These are phyloP conservation scores for Nicotiana tabacum DNA, from an alignment of 257 asterid genomes.

Conservation along the genomic window DNA sequence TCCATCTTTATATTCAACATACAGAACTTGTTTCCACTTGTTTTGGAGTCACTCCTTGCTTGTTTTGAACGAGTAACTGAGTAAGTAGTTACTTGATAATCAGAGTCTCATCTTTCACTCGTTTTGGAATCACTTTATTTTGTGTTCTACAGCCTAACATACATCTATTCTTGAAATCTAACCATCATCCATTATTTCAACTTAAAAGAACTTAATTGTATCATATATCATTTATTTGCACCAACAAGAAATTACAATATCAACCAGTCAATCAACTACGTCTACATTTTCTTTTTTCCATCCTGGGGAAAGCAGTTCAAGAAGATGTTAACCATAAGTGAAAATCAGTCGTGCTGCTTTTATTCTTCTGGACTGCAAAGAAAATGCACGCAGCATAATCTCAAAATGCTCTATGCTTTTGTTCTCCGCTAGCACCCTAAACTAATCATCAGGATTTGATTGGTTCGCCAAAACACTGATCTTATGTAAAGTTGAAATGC, in stretches of 20 bases:
- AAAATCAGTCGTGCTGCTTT: not conserved
- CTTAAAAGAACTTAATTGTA: not conserved
- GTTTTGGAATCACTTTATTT: not conserved
- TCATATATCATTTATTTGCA: not conserved
- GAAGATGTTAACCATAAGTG: not conserved
- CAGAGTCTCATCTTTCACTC: not conserved
- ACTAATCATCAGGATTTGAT: not conserved
- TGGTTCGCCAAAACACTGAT: not conserved
- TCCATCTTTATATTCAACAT: not conserved
- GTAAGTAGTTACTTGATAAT: not conserved
- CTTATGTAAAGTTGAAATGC: constrained; percentile 4
- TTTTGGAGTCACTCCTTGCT: not conserved
- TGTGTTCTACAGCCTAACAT: not conserved
- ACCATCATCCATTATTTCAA: not conserved
- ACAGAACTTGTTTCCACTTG: not conserved
- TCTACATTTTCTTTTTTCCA: not conserved
- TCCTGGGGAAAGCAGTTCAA: not conserved
- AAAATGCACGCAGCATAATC: not conserved
- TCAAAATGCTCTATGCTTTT: not conserved
- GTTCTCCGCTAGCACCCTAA: not conserved
- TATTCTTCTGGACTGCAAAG: not conserved
- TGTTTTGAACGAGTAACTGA: not conserved
- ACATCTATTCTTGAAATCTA: not conserved
- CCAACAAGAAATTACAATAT: not conserved
- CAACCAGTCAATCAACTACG: too few relatives aligned